Evolutionary conservation across 352 stramenopile species (phyloP).

Genomic region (Phytopythium sindhum): DNA sequence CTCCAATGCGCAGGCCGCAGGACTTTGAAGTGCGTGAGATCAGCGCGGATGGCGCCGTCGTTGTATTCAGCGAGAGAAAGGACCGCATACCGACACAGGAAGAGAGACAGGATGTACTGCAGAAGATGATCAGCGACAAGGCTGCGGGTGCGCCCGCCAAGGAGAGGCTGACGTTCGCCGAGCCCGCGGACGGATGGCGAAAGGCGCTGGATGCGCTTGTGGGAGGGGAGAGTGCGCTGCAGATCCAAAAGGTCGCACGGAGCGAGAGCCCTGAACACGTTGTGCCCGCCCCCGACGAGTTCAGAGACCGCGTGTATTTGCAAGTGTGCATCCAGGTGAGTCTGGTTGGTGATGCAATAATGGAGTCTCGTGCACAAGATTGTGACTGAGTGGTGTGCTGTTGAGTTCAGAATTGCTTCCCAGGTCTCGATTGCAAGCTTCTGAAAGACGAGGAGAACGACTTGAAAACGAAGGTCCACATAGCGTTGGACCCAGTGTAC

Average conservation of each 20-base stretch:
- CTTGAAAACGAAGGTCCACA: slow-evolving; percentile 28
- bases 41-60: slow-evolving; percentile 29
- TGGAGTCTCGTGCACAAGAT: no score
- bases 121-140: slow-evolving; percentile 23
- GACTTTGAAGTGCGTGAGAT: slow-evolving; percentile 81
- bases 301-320: slow-evolving; percentile 58
- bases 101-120: slow-evolving; percentile 31
- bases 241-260: slow-evolving; percentile 21
- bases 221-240: slow-evolving; percentile 7
- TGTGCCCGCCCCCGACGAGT: slow-evolving; percentile 37
- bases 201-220: slow-evolving; percentile 32
- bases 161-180: slow-evolving; percentile 44
- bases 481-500: slow-evolving; percentile 65
- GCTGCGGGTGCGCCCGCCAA: slow-evolving; percentile 15
- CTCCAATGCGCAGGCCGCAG: slow-evolving; percentile 17
- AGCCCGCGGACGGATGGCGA: slow-evolving; percentile 49
- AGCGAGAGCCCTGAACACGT: slow-evolving; percentile 19
- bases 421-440: slow-evolving; percentile 62
- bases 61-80: slow-evolving; percentile 27
- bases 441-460: slow-evolving; percentile 16
- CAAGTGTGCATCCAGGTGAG: slow-evolving; percentile 75
- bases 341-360: no score
- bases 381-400: not conserved
- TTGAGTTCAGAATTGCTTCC: slow-evolving; percentile 51
- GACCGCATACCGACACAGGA: slow-evolving; percentile 27